Evolutionary conservation across 495 filamentous ascomycete genomes (phyloP).

Genomic region (Hypoxylon lienhwacheense): DNA sequence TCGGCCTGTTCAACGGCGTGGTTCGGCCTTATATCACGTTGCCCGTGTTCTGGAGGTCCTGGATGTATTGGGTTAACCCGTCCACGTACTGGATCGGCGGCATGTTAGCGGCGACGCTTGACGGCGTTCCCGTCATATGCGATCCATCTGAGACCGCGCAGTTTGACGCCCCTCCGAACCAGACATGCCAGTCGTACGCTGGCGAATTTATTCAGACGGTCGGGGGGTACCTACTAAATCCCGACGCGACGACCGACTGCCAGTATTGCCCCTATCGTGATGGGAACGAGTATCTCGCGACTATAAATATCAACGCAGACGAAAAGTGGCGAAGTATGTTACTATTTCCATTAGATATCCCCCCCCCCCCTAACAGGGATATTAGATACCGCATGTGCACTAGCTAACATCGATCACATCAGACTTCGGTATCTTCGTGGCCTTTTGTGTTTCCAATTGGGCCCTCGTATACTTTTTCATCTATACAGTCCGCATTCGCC

Average conservation of each 20-base stretch:
- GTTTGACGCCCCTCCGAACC: slow-evolving; percentile 65
- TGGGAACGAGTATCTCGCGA: slow-evolving; percentile 68
- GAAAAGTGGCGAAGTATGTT: slow-evolving; percentile 37
- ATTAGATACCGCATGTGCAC: neutral
- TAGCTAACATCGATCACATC: slow-evolving; percentile 52
- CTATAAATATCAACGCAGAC: slow-evolving; percentile 62
- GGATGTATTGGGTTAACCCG: slow-evolving; percentile 74
- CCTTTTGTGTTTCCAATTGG: slow-evolving; percentile 78
- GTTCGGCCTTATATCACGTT: slow-evolving; percentile 62
- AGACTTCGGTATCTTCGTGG: slow-evolving; percentile 77
- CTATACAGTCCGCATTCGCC: slow-evolving; percentile 70
- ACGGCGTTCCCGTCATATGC: slow-evolving; percentile 60
- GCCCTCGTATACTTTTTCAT: slow-evolving; percentile 82
- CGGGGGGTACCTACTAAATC: slow-evolving; percentile 63
- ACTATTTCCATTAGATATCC: neutral
- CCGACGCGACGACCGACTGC: slow-evolving; percentile 59
- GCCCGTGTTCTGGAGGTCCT: slow-evolving; percentile 76
- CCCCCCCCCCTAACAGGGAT: neutral
- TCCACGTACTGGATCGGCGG: slow-evolving; percentile 74
- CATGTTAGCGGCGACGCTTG: slow-evolving; percentile 64
- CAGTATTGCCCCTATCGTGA: slow-evolving; percentile 71
- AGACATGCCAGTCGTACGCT: slow-evolving; percentile 65
- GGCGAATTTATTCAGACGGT: slow-evolving; percentile 53
- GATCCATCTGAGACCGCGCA: slow-evolving; percentile 60
- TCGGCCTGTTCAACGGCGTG: slow-evolving; percentile 75